A percentile compares a stretch with the other conserved stretches of the same genome.
These are phyloP conservation scores for Mortierella sp. DNA, from an alignment of 371 early-diverging fungal genomes.

Conservation along the genomic window DNA sequence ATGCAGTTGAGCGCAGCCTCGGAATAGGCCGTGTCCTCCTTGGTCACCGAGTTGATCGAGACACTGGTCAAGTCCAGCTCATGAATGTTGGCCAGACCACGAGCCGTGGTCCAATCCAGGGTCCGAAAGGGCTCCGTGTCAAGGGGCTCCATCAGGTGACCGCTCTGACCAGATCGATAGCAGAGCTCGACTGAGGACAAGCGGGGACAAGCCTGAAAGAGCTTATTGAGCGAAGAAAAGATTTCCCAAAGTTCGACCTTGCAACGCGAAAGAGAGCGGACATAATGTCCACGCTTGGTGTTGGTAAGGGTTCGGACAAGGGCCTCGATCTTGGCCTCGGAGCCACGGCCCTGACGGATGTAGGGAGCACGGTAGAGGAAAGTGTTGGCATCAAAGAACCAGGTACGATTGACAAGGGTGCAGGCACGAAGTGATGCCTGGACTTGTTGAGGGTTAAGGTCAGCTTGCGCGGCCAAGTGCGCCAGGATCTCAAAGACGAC, in stretches of 20 bases:
- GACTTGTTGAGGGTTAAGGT: constrained; percentile 32
- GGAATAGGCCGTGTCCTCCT: constrained; percentile 43
- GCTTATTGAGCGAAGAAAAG: constrained; percentile 35
- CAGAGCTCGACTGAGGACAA: constrained; percentile 41
- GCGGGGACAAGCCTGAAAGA: constrained; percentile 40
- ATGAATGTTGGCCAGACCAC: constrained; percentile 35
- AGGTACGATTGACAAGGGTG: constrained; percentile 47
- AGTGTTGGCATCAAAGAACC: constrained; percentile 51
- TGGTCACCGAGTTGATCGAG: constrained; percentile 22
- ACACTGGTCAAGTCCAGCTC: constrained; percentile 50
- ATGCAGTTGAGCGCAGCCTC: constrained; percentile 51
- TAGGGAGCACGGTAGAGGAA: constrained; percentile 48
- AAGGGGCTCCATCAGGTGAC: constrained; percentile 46
- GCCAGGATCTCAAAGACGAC: constrained; percentile 51
- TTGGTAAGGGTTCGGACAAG: constrained; percentile 44
- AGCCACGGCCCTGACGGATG: constrained; percentile 38
- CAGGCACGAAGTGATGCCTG: constrained; percentile 48
- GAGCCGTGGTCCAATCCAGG: constrained; percentile 20
- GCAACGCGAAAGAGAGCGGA: constrained; percentile 49
- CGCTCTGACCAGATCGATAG: constrained; percentile 45
- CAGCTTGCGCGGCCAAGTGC: constrained; percentile 48
- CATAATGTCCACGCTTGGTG: constrained; percentile 42
- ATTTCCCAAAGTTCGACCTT: constrained; percentile 52
- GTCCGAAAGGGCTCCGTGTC: constrained; percentile 35
- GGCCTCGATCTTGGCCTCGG: constrained; percentile 35